phyloP scores from a whole-genome alignment of 179 eudicot species.

The Amaranthus tricolor region DNA sequence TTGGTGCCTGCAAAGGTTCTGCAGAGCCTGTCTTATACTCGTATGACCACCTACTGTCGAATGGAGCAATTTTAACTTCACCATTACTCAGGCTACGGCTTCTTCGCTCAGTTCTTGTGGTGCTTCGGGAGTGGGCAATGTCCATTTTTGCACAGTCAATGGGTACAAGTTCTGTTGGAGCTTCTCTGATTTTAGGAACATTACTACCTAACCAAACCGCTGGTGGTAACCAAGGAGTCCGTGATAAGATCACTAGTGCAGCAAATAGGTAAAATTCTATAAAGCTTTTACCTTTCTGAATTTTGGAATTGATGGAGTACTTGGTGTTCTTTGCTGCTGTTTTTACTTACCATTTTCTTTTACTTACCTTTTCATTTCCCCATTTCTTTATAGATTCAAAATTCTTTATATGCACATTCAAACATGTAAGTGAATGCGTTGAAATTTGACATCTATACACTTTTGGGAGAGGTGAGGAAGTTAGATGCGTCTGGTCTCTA shows the following conservation, averaged over 20 bases:
- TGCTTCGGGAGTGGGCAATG: constrained; percentile 93
- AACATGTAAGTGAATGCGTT: background rate
- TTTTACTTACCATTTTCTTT: no score
- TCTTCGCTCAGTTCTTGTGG: constrained; percentile 73
- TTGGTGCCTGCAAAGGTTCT: constrained; percentile 90
- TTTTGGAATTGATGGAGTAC: background rate
- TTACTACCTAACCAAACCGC: constrained; percentile 60
- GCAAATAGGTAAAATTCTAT: constrained; percentile 64
- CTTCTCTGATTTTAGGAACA: constrained; percentile 73
- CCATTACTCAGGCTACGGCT: constrained; percentile 73
- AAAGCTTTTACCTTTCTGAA: background rate
- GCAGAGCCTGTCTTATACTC: constrained; percentile 86
- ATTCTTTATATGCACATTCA: background rate
- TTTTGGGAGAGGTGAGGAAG: background rate
- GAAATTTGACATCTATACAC: background rate
- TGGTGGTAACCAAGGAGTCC: constrained; percentile 64
- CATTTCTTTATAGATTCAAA: background rate
- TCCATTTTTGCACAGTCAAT: constrained; percentile 73
- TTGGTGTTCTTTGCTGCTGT: background rate
- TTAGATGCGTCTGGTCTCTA: background rate
- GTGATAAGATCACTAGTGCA: constrained; percentile 91
- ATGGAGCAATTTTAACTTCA: constrained; percentile 77
- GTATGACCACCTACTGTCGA: constrained; percentile 77
- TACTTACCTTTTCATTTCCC: no score
- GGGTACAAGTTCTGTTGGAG: constrained; percentile 79